Percentiles rank a stretch among this genome's conserved stretches.
phyloP scores from a whole-genome alignment of 2,329 filamentous ascomycete species.

The Ophiocordyceps unilateralis region DNA sequence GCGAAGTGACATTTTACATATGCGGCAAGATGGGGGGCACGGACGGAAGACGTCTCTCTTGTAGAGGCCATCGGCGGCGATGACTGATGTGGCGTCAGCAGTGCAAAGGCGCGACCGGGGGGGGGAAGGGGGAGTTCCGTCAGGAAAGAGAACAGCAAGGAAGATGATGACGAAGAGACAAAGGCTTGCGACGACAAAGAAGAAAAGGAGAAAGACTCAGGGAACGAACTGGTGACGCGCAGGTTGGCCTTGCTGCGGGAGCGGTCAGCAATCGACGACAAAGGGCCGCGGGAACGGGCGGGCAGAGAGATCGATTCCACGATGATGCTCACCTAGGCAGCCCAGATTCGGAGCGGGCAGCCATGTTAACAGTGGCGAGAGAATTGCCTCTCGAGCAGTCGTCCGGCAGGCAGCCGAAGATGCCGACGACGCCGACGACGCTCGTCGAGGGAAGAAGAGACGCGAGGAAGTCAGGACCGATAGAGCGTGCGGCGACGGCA shows the following conservation, averaged over 20 bases:
- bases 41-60: conserved; percentile 98
- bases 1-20: neutral
- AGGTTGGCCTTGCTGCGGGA: conserved; percentile 60
- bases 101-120: conserved; percentile 3
- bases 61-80: conserved; percentile 94
- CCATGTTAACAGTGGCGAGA: conserved; percentile 5
- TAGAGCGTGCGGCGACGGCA: neutral
- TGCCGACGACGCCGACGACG: neutral
- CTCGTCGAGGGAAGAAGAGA: neutral
- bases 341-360: conserved; percentile 19
- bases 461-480: neutral
- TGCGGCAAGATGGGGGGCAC: conserved; percentile 19
- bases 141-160: no score
- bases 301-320: neutral
- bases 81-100: conserved; percentile 48
- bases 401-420: conserved; percentile 5
- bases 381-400: conserved; percentile 4
- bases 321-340: conserved; percentile 15
- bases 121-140: no score
- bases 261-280: conserved; percentile 11
- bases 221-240: conserved; percentile 68
- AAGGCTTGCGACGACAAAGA: no score
- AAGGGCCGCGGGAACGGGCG: neutral
- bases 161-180: neutral
- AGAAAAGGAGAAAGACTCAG: neutral